These are phyloP conservation scores for Pseudogymnoascus sp. DNA, from an alignment of 2,329 filamentous ascomycete species.

Conservation along the genomic window DNA sequence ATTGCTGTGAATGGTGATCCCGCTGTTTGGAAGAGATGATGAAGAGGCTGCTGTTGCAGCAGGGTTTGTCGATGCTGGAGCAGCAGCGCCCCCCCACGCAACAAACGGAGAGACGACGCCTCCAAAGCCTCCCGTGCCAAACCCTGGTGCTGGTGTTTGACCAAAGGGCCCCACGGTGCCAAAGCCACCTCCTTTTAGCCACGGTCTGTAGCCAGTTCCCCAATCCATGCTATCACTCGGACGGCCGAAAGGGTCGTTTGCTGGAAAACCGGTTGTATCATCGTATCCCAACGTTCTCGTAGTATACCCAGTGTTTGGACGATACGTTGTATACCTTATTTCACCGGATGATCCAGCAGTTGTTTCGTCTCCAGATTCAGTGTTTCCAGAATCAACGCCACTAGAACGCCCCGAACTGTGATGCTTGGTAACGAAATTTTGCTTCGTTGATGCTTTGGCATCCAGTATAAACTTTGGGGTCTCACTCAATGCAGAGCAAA, in stretches of 20 bases:
- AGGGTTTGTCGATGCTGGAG: not conserved
- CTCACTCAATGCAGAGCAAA: not conserved
- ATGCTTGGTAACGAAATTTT: not conserved
- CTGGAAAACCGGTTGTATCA: not conserved
- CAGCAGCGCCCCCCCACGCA: not conserved
- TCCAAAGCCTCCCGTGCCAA: not conserved
- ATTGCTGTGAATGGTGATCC: not conserved
- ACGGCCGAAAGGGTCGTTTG: not conserved
- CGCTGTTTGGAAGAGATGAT: not conserved
- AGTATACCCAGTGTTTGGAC: not conserved
- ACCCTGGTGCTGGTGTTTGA: not conserved
- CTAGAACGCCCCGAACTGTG: not conserved
- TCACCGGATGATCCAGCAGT: not conserved
- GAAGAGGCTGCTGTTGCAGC: not conserved
- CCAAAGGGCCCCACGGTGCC: not conserved
- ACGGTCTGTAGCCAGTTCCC: not conserved
- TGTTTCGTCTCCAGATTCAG: not conserved
- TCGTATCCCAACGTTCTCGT: constrained; percentile 2
- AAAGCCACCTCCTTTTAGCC: not conserved
- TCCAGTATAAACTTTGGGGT: not conserved
- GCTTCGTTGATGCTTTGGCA: not conserved
- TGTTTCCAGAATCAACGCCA: not conserved
- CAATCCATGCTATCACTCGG: not conserved
- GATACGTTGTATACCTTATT: constrained; percentile 1
- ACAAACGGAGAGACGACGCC: not conserved